Percentiles rank a stretch among this genome's conserved stretches.
Conservation (phyloP, 257 asterid species). For the Solanum chiquidenum region DNA sequence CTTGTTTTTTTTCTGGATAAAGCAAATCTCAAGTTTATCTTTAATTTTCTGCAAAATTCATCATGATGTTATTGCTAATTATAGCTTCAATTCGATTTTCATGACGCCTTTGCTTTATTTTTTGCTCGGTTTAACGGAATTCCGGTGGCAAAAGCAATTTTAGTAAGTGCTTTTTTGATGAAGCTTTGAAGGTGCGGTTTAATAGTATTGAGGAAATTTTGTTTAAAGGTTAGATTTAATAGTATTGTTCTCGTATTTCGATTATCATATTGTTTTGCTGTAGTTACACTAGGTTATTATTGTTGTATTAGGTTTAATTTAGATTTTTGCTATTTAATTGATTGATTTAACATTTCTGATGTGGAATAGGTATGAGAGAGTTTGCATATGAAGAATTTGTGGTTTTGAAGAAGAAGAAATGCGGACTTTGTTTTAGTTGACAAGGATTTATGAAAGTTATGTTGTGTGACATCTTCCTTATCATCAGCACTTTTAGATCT, state of each 20-base stretch:
- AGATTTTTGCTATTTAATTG: constrained; percentile 5
- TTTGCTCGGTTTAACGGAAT: neutral
- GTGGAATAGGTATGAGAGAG: constrained; percentile 16
- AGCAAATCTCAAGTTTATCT: neutral
- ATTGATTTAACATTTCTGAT: constrained; percentile 15
- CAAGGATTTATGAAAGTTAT: constrained; percentile 32
- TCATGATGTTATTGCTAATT: neutral
- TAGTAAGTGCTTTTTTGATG: constrained; percentile 5
- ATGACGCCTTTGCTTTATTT: constrained; percentile 9
- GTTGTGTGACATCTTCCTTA: constrained; percentile 20
- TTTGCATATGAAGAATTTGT: constrained; percentile 17
- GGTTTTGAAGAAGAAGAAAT: constrained; percentile 31
- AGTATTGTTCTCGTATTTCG: neutral
- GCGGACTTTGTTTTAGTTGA: constrained; percentile 26
- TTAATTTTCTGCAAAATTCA: neutral
- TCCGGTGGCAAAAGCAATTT: constrained; percentile 8
- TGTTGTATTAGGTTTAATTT: neutral
- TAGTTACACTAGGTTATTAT: neutral
- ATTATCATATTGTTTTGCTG: neutral
- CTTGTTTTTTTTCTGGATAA: neutral
- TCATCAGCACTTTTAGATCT: constrained; percentile 32
- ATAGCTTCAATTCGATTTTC: neutral
- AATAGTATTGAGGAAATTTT: neutral
- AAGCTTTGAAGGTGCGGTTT: constrained; percentile 18
- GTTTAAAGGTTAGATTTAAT: constrained; percentile 7